These are phyloP conservation scores for Dysphania ambrosioides DNA, from an alignment of 148 eudicot species.

Conservation along the genomic window DNA sequence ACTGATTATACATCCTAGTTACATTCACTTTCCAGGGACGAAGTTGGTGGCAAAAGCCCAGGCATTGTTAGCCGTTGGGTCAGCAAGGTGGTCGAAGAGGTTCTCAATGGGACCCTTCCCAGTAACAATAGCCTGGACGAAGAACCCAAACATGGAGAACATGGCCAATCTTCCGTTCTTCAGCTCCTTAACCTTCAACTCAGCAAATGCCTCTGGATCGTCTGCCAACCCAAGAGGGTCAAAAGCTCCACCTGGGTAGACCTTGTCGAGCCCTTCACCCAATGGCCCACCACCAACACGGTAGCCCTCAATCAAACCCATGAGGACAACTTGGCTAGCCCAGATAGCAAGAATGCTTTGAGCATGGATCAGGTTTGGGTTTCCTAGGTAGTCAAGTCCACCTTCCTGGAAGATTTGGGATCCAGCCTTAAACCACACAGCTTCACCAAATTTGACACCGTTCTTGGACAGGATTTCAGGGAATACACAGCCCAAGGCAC, in stretches of 20 bases:
- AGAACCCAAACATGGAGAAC: slow-evolving; percentile 67
- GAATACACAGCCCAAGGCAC: slow-evolving; percentile 63
- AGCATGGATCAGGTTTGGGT: slow-evolving; percentile 58
- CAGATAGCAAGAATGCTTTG: slow-evolving; percentile 62
- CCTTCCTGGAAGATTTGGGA: slow-evolving; percentile 60
- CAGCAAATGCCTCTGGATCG: slow-evolving; percentile 59
- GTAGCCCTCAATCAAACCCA: slow-evolving; percentile 60
- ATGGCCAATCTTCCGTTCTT: slow-evolving; percentile 63
- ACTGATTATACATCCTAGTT: neutral
- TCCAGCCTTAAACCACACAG: slow-evolving; percentile 66
- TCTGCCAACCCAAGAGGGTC: slow-evolving; percentile 63
- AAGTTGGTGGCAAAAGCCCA: slow-evolving; percentile 67
- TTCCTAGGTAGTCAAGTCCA: slow-evolving; percentile 58
- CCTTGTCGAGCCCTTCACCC: slow-evolving; percentile 57
- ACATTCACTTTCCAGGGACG: slow-evolving; percentile 43
- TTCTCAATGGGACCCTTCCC: slow-evolving; percentile 63
- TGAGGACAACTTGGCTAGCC: slow-evolving; percentile 53
- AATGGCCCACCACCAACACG: slow-evolving; percentile 60
- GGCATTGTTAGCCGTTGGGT: slow-evolving; percentile 56
- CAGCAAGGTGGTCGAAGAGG: slow-evolving; percentile 51
- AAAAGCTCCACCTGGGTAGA: slow-evolving; percentile 57
- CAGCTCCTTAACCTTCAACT: slow-evolving; percentile 56
- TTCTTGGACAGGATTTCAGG: slow-evolving; percentile 53
- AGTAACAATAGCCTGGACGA: slow-evolving; percentile 62
- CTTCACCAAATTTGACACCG: slow-evolving; percentile 57